Percentiles rank a stretch among this genome's conserved stretches.
Evolutionary conservation across 768 basidiomycete genomes (phyloP).

Genomic region (Hortiboletus campestris): DNA sequence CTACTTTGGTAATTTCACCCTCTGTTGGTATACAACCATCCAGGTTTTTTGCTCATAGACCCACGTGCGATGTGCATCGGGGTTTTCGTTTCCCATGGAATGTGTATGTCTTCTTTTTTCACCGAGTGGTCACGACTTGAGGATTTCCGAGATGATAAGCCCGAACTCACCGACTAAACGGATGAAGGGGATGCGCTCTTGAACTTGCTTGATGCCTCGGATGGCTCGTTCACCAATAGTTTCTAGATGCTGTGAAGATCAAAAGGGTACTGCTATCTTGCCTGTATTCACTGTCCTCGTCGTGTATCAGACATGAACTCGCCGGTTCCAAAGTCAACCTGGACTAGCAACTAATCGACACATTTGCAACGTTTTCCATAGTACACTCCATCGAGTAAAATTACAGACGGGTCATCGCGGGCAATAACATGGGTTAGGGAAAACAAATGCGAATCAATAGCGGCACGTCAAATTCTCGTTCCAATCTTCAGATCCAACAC

Average conservation of each 20-base stretch:
- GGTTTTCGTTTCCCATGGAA: too few relatives aligned
- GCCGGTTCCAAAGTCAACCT: neutral
- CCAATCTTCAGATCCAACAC: constrained; percentile 28
- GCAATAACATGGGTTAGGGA: too few relatives aligned
- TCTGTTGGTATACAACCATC: too few relatives aligned
- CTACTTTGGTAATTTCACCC: too few relatives aligned
- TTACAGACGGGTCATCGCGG: neutral
- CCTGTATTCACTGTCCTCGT: neutral
- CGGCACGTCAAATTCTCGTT: constrained; percentile 12
- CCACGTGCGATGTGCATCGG: too few relatives aligned
- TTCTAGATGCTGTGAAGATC: neutral
- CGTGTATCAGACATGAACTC: neutral
- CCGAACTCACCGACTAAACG: too few relatives aligned
- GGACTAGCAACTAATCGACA: neutral
- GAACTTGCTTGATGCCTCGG: too few relatives aligned
- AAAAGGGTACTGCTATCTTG: neutral
- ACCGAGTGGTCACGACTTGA: too few relatives aligned
- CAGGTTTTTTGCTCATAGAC: too few relatives aligned
- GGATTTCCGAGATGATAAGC: too few relatives aligned
- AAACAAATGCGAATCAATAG: constrained; percentile 5
- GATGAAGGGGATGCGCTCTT: too few relatives aligned
- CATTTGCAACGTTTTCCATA: neutral
- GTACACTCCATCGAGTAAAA: neutral
- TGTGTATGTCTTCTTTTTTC: too few relatives aligned
- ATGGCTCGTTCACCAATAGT: neutral